Evolutionary conservation across 1,284 basidiomycete species (phyloP).

Genomic region (Sanghuangporus baumii): DNA sequence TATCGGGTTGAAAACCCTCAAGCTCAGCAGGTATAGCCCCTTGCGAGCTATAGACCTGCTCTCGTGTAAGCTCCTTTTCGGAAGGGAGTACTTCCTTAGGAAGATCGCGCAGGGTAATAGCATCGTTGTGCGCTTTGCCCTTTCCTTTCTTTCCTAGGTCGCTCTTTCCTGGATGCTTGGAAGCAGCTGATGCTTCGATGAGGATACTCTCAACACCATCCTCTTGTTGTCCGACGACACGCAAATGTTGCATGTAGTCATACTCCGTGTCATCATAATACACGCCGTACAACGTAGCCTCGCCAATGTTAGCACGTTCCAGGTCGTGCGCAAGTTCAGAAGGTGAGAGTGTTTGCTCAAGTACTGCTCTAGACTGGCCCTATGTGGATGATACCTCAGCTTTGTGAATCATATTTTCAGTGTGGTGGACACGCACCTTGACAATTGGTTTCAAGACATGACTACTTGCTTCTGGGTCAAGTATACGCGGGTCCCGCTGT

Average conservation of each 20-base stretch:
- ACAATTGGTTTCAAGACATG: constrained; percentile 85
- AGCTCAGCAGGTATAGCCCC: constrained; percentile 78
- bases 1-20: constrained; percentile 89
- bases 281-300: constrained; percentile 88
- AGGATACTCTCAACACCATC: constrained; percentile 75
- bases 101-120: constrained; percentile 39
- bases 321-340: constrained; percentile 51
- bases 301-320: constrained; percentile 57
- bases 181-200: constrained; percentile 58
- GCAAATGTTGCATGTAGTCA: constrained; percentile 98
- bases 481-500: constrained; percentile 90
- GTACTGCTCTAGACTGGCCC: constrained; percentile 75
- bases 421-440: constrained; percentile 45
- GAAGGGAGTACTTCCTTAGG: constrained; percentile 75
- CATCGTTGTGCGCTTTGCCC: constrained; percentile 25
- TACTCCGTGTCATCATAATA: constrained; percentile 98
- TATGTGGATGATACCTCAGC: constrained; percentile 25
- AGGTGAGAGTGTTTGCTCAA: constrained; percentile 57
- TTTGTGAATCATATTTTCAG: neutral
- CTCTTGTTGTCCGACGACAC: constrained; percentile 65
- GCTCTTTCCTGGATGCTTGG: constrained; percentile 25
- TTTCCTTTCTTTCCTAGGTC: constrained; percentile 27
- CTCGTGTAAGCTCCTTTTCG: constrained; percentile 63
- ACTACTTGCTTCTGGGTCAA: constrained; percentile 86
- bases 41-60: constrained; percentile 59